phyloP scores from a whole-genome alignment of 208 protist genomes.

The Trypanosoma mega region DNA sequence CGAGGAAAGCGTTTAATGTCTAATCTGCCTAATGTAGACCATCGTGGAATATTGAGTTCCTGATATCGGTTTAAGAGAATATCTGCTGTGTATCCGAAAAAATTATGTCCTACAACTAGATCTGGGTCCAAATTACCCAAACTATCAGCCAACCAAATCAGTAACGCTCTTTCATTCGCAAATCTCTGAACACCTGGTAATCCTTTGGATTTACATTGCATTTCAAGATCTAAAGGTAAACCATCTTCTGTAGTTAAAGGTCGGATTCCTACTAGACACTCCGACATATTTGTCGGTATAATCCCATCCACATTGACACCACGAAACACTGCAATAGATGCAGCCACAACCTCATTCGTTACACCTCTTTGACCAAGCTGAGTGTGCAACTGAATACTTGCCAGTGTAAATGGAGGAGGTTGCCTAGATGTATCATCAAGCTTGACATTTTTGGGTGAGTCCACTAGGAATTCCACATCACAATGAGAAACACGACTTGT shows the following conservation, averaged over 20 bases:
- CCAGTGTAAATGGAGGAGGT: constrained; percentile 82
- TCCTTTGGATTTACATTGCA: constrained; percentile 65
- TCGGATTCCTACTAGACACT: constrained; percentile 61
- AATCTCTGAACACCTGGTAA: constrained; percentile 53
- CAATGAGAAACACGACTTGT: constrained; percentile 76
- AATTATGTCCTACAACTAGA: constrained; percentile 96
- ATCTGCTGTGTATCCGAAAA: constrained; percentile 96
- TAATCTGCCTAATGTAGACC: constrained; percentile 91
- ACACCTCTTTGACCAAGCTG: constrained; percentile 70
- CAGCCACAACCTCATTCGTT: constrained; percentile 91
- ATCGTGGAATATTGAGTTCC: constrained; percentile 81
- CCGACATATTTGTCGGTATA: constrained; percentile 36
- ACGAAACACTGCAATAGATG: constrained; percentile 78
- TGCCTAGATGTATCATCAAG: constrained; percentile 53
- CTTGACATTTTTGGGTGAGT: constrained; percentile 69
- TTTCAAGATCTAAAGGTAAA: constrained; percentile 83
- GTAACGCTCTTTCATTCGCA: constrained; percentile 75
- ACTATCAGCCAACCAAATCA: constrained; percentile 75
- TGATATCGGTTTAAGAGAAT: constrained; percentile 95
- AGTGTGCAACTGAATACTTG: constrained; percentile 89
- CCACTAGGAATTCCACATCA: constrained; percentile 73
- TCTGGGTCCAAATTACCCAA: constrained; percentile 93
- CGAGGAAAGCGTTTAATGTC: constrained; percentile 82
- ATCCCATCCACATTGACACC: constrained; percentile 74
- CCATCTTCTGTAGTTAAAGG: constrained; percentile 30